Evolutionary conservation across 176 grass and related monocot species (phyloP).

Genomic region (Canna indica): DNA sequence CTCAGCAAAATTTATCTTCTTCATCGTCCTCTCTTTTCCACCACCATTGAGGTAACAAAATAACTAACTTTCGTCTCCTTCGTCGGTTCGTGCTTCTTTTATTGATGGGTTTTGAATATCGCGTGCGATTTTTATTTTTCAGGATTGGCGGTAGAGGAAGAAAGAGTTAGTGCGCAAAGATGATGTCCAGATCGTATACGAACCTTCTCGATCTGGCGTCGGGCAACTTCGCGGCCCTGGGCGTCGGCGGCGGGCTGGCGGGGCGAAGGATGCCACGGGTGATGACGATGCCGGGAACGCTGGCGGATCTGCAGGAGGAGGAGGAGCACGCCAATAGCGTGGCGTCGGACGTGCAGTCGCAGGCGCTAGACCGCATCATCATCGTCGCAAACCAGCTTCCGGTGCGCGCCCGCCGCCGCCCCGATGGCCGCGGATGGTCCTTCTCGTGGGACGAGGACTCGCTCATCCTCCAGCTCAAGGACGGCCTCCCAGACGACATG

Average conservation of each 20-base stretch:
- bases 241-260: constrained; percentile 21
- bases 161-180: background rate
- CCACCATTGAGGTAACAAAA: no score
- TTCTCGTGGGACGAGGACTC: constrained; percentile 65
- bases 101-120: no score
- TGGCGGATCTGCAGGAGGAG: constrained; percentile 32
- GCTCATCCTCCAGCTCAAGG: constrained; percentile 55
- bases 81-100: no score
- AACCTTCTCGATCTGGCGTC: constrained; percentile 55
- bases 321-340: constrained; percentile 41
- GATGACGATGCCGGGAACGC: constrained; percentile 37
- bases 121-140: no score
- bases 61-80: no score
- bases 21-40: no score
- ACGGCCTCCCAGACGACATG: constrained; percentile 63
- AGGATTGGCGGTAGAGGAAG: no score
- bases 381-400: constrained; percentile 52
- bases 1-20: no score
- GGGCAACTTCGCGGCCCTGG: constrained; percentile 47
- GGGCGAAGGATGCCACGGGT: constrained; percentile 35
- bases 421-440: constrained; percentile 32
- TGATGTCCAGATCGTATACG: constrained; percentile 62
- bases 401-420: constrained; percentile 31
- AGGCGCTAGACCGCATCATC: constrained; percentile 44
- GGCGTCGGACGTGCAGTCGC: constrained; percentile 42